A percentile compares a stretch with the other conserved stretches of the same genome.
These are phyloP conservation scores for Trametes hirsuta DNA, from an alignment of 1,284 basidiomycete genomes.

Conservation along the genomic window DNA sequence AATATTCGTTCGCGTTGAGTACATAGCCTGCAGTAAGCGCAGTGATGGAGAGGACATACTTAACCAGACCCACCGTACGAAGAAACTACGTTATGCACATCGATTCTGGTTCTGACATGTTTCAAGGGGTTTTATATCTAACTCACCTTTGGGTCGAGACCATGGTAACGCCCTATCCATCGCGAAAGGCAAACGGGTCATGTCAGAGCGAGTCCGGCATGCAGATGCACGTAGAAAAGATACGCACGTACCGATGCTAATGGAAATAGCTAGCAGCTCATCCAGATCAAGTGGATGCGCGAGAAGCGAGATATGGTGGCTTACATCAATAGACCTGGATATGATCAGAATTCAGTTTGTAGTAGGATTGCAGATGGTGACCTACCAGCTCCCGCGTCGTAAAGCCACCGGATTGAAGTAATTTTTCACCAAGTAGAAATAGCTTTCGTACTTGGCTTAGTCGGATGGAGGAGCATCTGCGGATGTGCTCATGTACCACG, in stretches of 20 bases:
- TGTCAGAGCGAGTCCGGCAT: neutral
- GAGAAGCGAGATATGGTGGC: neutral
- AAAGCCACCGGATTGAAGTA: neutral
- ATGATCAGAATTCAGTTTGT: no score
- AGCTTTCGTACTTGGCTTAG: neutral
- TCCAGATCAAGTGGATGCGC: neutral
- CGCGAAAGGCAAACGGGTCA: neutral
- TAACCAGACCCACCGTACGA: conserved; percentile 1
- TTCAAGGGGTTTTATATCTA: neutral
- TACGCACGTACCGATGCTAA: no score
- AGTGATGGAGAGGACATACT: neutral
- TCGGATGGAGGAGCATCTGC: neutral
- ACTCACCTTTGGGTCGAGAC: neutral
- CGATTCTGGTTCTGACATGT: neutral
- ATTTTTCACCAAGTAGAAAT: conserved; percentile 4
- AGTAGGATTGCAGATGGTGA: neutral
- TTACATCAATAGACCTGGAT: conserved; percentile 1
- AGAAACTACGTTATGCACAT: neutral
- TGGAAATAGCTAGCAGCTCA: neutral
- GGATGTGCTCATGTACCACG: neutral
- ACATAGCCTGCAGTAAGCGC: neutral
- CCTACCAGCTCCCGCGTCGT: neutral
- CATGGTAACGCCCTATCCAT: neutral
- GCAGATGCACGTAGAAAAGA: no score
- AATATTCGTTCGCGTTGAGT: neutral